Evolutionary conservation across 1,284 basidiomycete species (phyloP), one percentile per base, ranked within the genome.

Genomic region (Puccinia hordei): DNA sequence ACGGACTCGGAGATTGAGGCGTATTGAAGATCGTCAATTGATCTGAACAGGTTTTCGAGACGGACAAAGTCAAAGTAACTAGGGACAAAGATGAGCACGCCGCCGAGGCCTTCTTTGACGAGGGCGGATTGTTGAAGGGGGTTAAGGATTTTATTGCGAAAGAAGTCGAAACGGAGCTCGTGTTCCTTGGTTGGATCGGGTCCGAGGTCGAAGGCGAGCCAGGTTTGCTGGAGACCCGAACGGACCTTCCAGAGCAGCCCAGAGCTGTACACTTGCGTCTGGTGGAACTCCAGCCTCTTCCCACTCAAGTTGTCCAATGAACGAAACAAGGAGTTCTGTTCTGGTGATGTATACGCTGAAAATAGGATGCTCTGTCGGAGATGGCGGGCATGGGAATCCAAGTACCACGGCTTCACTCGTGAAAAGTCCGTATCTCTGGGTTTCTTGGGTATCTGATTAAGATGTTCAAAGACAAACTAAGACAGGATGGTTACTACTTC

Each of bases 41-140:
- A 93, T 74, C 91, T 89, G 85, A 99, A 91, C 85, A 93, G 88
- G 82, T 95, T 93, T 80, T 93, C 92, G 3, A 99, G 88, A 15
- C 94, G 90, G 74, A 98, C 93, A 86, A 97, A 99, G 87, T 99
- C 97, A 85, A 98, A 97, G 82, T 96, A 98, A 0, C 93, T 95
- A 0, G 97, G 95, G 13, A 99, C 88, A 83, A 98, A 92, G 83
- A 99, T 59, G 44, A 77, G 66, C 0, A 77, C 22, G 2, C 75
- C 65, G 15, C 65, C 75, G n/a, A 77, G 41, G 3, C 75, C 75
- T 9, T 49, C 49, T 19, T 77, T 77, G 6, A 77, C 63, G 44
- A 77, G 24, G 1, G 75, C 65, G 3, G 65, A 77, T 5, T 41
- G 46, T 19, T 55, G 53, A 9, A 77, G 33, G 4, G 33, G 63